These are phyloP conservation scores for Tetraselmis striata DNA, from an alignment of 139 green algal species.

Conservation along the genomic window DNA sequence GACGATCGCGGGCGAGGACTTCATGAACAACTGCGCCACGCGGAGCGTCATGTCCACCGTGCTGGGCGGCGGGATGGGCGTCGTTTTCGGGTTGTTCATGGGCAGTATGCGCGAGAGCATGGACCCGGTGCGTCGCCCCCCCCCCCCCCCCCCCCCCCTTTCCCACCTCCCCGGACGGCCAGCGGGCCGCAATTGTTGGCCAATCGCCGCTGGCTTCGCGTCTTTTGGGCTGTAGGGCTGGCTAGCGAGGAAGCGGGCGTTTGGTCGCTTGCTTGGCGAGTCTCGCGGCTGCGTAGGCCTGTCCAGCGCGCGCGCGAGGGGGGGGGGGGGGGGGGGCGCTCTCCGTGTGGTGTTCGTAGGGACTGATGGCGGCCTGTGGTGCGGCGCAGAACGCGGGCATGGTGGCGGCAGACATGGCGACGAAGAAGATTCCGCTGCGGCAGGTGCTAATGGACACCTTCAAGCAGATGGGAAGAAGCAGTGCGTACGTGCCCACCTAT, in stretches of 20 bases:
- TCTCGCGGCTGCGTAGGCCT: too few species aligned
- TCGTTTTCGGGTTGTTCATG: conserved; percentile 82
- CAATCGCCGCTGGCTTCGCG: too few species aligned
- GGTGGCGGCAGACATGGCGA: conserved; percentile 15
- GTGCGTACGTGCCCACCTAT: conserved; percentile 23
- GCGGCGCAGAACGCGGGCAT: conserved; percentile 22
- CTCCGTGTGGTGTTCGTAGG: too few species aligned
- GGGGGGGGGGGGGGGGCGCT: too few species aligned
- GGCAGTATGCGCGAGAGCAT: conserved; percentile 50
- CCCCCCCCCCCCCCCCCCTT: not conserved
- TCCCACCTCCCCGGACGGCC: too few species aligned
- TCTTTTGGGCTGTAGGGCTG: too few species aligned
- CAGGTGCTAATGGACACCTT: conserved; percentile 37
- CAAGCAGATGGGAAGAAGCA: conserved; percentile 27
- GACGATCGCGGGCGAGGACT: conserved; percentile 64
- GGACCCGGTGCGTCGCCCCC: not conserved
- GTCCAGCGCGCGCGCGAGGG: too few species aligned
- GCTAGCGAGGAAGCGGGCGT: too few species aligned
- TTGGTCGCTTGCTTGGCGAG: too few species aligned
- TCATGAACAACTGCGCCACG: conserved; percentile 91
- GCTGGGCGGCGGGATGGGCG: conserved; percentile 64
- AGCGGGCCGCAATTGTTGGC: too few species aligned
- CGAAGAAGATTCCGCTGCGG: conserved; percentile 21
- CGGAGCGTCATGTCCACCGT: conserved; percentile 65
- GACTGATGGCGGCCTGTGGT: too few species aligned